Evolutionary conservation across 768 basidiomycete genomes (phyloP).

Genomic region (Gelatoporia subvermispora): DNA sequence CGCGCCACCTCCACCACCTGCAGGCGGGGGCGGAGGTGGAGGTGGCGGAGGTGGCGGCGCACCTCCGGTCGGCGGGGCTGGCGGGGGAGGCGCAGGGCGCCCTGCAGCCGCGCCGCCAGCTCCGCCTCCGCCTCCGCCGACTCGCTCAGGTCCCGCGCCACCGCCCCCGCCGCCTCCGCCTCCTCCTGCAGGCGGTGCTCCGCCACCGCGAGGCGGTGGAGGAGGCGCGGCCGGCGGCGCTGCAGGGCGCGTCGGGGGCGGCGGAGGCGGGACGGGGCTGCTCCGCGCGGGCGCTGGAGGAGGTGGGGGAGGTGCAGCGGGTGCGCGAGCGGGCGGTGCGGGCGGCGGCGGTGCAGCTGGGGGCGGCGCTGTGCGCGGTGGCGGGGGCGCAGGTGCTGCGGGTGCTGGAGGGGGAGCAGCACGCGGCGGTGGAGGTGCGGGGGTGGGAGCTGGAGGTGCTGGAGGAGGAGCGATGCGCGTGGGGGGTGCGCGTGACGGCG

Average conservation of each 20-base stretch:
- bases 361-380: conserved; percentile 29
- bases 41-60: conserved; percentile 43
- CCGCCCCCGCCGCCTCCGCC: conserved; percentile 36
- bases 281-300: conserved; percentile 28
- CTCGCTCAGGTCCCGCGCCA: conserved; percentile 22
- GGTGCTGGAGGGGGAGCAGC: conserved; percentile 28
- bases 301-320: conserved; percentile 22
- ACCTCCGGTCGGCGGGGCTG: conserved; percentile 21
- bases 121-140: conserved; percentile 27
- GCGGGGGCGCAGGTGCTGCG: conserved; percentile 30
- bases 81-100: conserved; percentile 26
- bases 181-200: conserved; percentile 2
- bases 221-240: conserved; percentile 39
- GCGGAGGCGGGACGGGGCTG: conserved; percentile 32
- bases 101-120: conserved; percentile 27
- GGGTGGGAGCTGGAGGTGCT: conserved; percentile 6
- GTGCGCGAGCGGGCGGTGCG: conserved; percentile 18
- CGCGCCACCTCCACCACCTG: conserved; percentile 24
- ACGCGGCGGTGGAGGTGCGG: conserved; percentile 14
- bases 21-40: conserved; percentile 41
- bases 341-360: conserved; percentile 26
- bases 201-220: conserved; percentile 12
- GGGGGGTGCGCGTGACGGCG: conserved; percentile 29
- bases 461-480: conserved; percentile 27
- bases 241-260: conserved; percentile 20